Evolutionary conservation across 75 land plant species (phyloP), one percentile per base, ranked within the genome.

Genomic region (Sequoiadendron giganteum): DNA sequence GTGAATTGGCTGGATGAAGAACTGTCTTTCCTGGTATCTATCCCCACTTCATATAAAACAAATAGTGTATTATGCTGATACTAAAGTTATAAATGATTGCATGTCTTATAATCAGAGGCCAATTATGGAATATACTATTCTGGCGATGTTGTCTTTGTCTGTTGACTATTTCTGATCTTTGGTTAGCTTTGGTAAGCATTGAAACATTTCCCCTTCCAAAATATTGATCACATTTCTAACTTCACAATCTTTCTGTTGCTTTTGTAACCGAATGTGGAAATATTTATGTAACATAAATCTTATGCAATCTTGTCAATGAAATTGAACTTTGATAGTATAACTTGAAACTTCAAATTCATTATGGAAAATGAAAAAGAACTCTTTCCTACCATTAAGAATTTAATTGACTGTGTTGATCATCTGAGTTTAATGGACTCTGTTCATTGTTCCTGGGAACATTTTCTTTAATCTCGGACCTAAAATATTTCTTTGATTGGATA

Each of bases 1-100:
- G 97, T 97, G 75, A 93, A 89, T 70, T 97, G 99, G 99, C 94
- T 97, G 10, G 99, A 97, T 76, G 92, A 89, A 18, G 95, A 97
- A 87, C 89, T 97, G 3, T 94, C 99, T 10, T 93, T 90, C 88
- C 56, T 97, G 77, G 77, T 75, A 75, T 75, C 39, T 34, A 75
- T 34, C 84, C 48, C 48, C 3, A 47, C 48, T 82, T 82, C 49
- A 45, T 82, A 82, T 82, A 30, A 82, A 32, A 3, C 25, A 28
- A 49, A 82, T 30, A 82, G 7, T 47, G 14, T 82, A 45, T 11
- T n/a, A 19, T 21, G 43, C 28, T 47, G 48, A 28, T n/a, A 47
- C 30, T 28, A 81, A 10, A 25, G 21, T 82, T 79, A 5, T 78
- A 79, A 19, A 82, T 30, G 32, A 45, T n/a, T n/a, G 84, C 82